Percentiles rank a stretch among this genome's conserved stretches.
These are phyloP conservation scores for Adansonia rubrostipa DNA, from an alignment of 441 rosid genomes.

Conservation along the genomic window DNA sequence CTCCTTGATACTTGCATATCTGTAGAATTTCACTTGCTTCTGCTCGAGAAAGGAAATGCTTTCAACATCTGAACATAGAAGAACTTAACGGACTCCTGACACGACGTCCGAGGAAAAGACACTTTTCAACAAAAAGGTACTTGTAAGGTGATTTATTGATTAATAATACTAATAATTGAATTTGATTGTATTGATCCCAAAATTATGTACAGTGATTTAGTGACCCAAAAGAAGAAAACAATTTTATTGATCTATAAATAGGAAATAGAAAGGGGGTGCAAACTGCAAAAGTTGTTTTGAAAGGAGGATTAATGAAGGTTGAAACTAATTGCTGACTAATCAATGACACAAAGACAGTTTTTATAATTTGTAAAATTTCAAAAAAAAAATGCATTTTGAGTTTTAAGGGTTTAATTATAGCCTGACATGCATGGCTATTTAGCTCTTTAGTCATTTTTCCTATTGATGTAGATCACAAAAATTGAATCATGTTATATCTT, in stretches of 20 bases:
- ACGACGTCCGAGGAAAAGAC: background rate
- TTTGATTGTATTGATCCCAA: background rate
- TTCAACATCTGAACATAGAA: background rate
- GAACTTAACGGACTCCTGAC: background rate
- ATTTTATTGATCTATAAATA: background rate
- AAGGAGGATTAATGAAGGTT: background rate
- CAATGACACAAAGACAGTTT: too few species aligned
- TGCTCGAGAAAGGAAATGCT: background rate
- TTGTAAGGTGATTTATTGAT: background rate
- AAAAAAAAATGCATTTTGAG: background rate
- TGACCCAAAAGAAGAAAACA: background rate
- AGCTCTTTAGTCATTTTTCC: background rate
- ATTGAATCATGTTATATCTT: background rate
- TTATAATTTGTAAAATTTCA: too few species aligned
- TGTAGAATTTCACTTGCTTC: constrained; percentile 19
- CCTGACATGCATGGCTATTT: background rate
- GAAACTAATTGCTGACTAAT: background rate
- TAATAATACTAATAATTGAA: background rate
- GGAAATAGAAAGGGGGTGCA: background rate
- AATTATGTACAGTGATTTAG: background rate
- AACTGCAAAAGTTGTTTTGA: background rate
- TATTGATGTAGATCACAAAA: background rate
- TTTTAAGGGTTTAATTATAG: background rate
- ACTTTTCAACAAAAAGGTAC: background rate
- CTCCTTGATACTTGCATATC: background rate